Percentiles rank a stretch among this genome's conserved stretches.
phyloP scores from a whole-genome alignment of 192 early-diverging fungal species.

The Lunasporangiospora selenospora region DNA sequence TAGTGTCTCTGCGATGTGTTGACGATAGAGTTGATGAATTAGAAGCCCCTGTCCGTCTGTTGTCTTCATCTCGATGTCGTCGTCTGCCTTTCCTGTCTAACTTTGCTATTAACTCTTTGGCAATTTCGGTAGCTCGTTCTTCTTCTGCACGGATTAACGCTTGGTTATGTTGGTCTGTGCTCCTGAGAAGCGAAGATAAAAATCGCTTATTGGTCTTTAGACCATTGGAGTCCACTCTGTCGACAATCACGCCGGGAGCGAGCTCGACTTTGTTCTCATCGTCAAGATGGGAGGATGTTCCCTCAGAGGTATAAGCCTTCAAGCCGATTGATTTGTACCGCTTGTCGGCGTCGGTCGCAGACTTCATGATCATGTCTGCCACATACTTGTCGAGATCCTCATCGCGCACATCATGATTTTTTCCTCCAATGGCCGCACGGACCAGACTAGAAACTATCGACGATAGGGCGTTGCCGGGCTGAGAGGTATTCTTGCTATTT shows the following conservation, averaged over 20 bases:
- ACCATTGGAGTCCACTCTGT: conserved; percentile 46
- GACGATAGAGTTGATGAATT: too few species aligned
- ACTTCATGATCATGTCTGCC: conserved; percentile 57
- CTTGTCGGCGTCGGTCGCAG: conserved; percentile 47
- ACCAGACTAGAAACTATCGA: conserved; percentile 50
- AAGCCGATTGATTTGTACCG: conserved; percentile 50
- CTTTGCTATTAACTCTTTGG: conserved; percentile 29
- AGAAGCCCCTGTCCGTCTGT: background rate
- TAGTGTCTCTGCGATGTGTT: conserved; percentile 1
- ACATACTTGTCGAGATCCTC: conserved; percentile 65
- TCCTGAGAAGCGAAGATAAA: conserved; percentile 60
- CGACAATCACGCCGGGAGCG: conserved; percentile 4
- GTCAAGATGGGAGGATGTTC: background rate
- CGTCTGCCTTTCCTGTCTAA: conserved; percentile 17
- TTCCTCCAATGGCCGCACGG: conserved; percentile 55
- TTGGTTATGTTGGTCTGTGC: conserved; percentile 61
- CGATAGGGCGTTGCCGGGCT: too few species aligned
- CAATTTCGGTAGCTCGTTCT: conserved; percentile 48
- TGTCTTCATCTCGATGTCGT: background rate
- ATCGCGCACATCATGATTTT: conserved; percentile 36
- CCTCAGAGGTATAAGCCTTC: conserved; percentile 40
- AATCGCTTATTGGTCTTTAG: conserved; percentile 67
- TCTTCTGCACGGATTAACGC: conserved; percentile 54
- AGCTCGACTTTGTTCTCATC: conserved; percentile 7
- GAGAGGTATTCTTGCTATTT: too few species aligned